Percentiles rank a stretch among this genome's conserved stretches.
phyloP scores from a whole-genome alignment of 257 asterid species.

The Capsicum chinense region DNA sequence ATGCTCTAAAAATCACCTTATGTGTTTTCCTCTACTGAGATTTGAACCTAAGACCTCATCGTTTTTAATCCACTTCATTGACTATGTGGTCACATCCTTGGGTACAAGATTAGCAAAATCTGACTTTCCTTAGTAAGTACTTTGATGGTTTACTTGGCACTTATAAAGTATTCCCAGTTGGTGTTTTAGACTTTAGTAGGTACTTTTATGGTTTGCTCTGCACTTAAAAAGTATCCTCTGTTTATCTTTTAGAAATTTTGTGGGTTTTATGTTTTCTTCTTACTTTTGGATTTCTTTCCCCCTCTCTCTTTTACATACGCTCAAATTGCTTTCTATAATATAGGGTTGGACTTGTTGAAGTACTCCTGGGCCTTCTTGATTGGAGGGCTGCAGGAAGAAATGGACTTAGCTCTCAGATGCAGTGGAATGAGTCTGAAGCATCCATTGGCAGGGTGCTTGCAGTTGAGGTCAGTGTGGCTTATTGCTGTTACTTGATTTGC shows the following conservation, averaged over 20 bases:
- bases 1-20: conserved; percentile 1
- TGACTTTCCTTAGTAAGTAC: neutral
- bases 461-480: conserved; percentile 66
- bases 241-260: neutral
- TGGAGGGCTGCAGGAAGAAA: conserved; percentile 98
- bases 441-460: conserved; percentile 94
- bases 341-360: conserved; percentile 98
- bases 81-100: neutral
- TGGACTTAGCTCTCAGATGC: conserved; percentile 84
- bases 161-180: neutral
- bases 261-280: neutral
- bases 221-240: neutral
- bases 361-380: conserved; percentile 98
- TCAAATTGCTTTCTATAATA: neutral
- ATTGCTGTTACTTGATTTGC: neutral
- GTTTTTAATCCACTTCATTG: neutral
- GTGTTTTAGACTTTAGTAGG: neutral
- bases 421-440: conserved; percentile 99
- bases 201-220: conserved; percentile 18
- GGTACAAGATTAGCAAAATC: neutral
- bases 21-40: neutral
- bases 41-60: neutral
- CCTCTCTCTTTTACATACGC: neutral
- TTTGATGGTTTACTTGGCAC: neutral
- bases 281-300: neutral